Evolutionary conservation across 768 basidiomycete species (phyloP).

Genomic region (Termitomyces heimii): DNA sequence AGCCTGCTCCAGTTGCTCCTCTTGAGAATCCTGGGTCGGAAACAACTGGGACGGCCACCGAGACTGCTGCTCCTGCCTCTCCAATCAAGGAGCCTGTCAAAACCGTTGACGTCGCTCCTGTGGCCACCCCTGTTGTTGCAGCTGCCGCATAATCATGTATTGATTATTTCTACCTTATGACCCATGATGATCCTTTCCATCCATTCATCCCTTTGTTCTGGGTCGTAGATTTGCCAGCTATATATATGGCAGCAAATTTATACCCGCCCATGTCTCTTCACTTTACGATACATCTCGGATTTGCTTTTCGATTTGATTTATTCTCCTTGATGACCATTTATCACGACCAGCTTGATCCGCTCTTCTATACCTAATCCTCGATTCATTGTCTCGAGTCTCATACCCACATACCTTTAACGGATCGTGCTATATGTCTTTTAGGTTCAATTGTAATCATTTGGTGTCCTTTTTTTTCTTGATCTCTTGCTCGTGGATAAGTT

Average conservation of each 20-base stretch:
- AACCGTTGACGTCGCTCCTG: conserved; percentile 40
- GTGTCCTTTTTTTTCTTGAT: conserved; percentile 13
- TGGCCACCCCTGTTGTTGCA: conserved; percentile 62
- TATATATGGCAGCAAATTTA: not conserved
- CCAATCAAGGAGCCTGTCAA: conserved; percentile 23
- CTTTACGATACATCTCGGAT: conserved; percentile 54
- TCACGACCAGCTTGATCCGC: conserved; percentile 60
- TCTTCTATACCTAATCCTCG: conserved; percentile 63
- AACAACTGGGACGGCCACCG: conserved; percentile 25
- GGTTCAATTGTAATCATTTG: conserved; percentile 55
- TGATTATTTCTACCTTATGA: conserved; percentile 28
- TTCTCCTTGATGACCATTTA: conserved; percentile 44
- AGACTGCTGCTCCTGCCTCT: conserved; percentile 20
- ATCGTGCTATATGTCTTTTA: conserved; percentile 53
- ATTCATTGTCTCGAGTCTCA: conserved; percentile 49
- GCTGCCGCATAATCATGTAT: conserved; percentile 63
- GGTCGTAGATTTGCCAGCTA: conserved; percentile 4
- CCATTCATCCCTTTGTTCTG: conserved; percentile 26
- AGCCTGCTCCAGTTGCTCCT: conserved; percentile 76
- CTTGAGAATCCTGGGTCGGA: conserved; percentile 72
- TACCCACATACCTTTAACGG: conserved; percentile 56
- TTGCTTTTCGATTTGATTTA: conserved; percentile 44
- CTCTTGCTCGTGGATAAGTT: not conserved
- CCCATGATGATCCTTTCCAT: conserved; percentile 31
- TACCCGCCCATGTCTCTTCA: conserved; percentile 24